Conservation (phyloP, 192 early-diverging fungal species). For the Pilobolus umbonatus region DNA sequence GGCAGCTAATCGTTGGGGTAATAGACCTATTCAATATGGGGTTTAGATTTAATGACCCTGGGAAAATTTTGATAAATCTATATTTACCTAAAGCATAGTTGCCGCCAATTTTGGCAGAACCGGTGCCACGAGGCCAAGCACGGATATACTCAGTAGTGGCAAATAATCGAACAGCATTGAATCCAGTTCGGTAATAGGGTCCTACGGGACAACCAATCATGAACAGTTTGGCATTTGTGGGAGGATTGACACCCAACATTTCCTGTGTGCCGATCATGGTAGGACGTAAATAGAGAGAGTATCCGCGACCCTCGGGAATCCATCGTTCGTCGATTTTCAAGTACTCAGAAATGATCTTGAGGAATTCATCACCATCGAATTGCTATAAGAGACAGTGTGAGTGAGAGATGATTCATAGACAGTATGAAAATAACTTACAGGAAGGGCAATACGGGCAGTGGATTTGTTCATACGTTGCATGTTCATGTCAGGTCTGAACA, state of each 20-base stretch:
- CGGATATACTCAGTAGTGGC: slow-evolving; percentile 83
- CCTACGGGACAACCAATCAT: slow-evolving; percentile 91
- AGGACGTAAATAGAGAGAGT: slow-evolving; percentile 91
- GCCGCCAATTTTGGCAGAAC: slow-evolving; percentile 87
- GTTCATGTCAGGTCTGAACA: slow-evolving; percentile 98
- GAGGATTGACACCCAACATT: slow-evolving; percentile 76
- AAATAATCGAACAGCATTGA: slow-evolving; percentile 79
- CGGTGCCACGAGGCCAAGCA: slow-evolving; percentile 94
- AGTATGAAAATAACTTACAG: slow-evolving; percentile 44
- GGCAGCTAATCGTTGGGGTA: slow-evolving; percentile 82
- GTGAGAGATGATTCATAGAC: slow-evolving; percentile 1
- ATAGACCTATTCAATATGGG: slow-evolving; percentile 16
- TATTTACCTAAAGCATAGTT: slow-evolving; percentile 81
- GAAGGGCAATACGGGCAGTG: slow-evolving; percentile 77
- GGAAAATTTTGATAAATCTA: background rate
- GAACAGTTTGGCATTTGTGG: slow-evolving; percentile 75
- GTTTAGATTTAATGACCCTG: background rate
- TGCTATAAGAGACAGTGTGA: slow-evolving; percentile 10
- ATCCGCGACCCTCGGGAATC: slow-evolving; percentile 89
- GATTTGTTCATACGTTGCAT: slow-evolving; percentile 84
- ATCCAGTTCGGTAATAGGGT: slow-evolving; percentile 95
- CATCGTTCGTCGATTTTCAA: slow-evolving; percentile 77
- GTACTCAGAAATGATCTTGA: slow-evolving; percentile 81
- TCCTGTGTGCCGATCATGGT: slow-evolving; percentile 91
- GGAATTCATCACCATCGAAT: slow-evolving; percentile 75